A percentile compares a stretch with the other conserved stretches of the same genome.
phyloP scores from a whole-genome alignment of 2,329 filamentous ascomycete genomes.

The Neoscytalidium dimidiatum region DNA sequence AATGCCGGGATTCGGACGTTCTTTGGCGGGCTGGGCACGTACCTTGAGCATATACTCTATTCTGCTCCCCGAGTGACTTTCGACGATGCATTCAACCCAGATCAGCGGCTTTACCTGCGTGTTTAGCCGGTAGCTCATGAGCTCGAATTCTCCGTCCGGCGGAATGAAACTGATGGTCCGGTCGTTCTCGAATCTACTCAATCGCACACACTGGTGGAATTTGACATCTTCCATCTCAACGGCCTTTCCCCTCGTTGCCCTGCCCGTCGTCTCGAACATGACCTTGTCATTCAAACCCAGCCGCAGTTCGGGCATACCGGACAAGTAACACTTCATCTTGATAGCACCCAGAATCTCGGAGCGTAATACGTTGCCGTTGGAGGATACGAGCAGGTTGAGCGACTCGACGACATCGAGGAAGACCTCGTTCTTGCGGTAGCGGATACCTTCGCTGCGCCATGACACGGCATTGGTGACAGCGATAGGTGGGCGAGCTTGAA shows the following conservation, averaged over 20 bases:
- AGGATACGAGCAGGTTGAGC: slow-evolving; percentile 90
- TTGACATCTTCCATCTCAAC: slow-evolving; percentile 99
- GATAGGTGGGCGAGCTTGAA: slow-evolving; percentile 93
- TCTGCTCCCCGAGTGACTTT: slow-evolving; percentile 89
- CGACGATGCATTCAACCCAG: slow-evolving; percentile 97
- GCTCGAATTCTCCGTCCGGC: slow-evolving; percentile 96
- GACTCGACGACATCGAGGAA: slow-evolving; percentile 98
- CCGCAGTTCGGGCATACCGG: slow-evolving; percentile 94
- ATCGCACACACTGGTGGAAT: slow-evolving; percentile 95
- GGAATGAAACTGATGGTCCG: slow-evolving; percentile 98
- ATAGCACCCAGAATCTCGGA: slow-evolving; percentile 96
- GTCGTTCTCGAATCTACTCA: slow-evolving; percentile 97
- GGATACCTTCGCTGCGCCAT: slow-evolving; percentile 96
- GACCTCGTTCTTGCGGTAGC: slow-evolving; percentile 99
- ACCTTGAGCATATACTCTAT: slow-evolving; percentile 99
- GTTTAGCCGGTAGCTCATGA: slow-evolving; percentile 98
- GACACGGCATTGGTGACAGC: slow-evolving; percentile 98
- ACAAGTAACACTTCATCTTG: slow-evolving; percentile 99
- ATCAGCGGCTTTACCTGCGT: slow-evolving; percentile 98
- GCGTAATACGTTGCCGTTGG: slow-evolving; percentile 90
- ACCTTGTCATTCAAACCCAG: slow-evolving; percentile 97
- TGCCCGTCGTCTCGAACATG: slow-evolving; percentile 98
- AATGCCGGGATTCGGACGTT: neutral
- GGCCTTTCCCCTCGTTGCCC: slow-evolving; percentile 90
- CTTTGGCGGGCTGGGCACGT: neutral